These are phyloP conservation scores for Pseudogymnoascus sp. DNA, from an alignment of 2,329 filamentous ascomycete genomes.

Conservation along the genomic window DNA sequence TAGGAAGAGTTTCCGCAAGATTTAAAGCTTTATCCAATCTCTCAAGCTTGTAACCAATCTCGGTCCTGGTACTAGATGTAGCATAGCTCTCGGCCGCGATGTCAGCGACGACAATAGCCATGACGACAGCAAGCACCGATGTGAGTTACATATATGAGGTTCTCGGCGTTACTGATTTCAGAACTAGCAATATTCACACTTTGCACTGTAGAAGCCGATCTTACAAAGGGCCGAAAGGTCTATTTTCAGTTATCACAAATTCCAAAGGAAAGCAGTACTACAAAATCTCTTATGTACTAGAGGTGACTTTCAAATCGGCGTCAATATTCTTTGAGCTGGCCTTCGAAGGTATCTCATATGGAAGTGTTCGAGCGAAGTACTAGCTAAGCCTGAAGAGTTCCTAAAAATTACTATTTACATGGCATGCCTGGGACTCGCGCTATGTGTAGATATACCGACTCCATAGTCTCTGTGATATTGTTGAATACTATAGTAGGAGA, in stretches of 20 bases:
- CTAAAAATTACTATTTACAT: neutral
- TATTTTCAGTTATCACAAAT: neutral
- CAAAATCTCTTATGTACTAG: neutral
- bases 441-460: neutral
- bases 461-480: neutral
- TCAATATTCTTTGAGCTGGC: neutral
- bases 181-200: neutral
- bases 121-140: neutral
- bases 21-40: neutral
- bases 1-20: neutral
- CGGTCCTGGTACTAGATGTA: neutral
- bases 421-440: neutral
- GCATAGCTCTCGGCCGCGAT: slow-evolving; percentile 1
- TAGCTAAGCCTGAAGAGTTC: neutral
- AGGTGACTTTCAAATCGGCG: neutral
- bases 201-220: neutral
- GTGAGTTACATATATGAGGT: neutral
- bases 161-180: neutral
- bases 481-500: too few relatives aligned
- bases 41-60: neutral
- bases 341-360: neutral
- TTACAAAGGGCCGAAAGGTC: neutral
- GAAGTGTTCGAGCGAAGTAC: neutral
- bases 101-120: too few relatives aligned
- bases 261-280: neutral